A percentile compares a stretch with the other conserved stretches of the same genome.
phyloP scores from a whole-genome alignment of 1,139 yeast genomes.

The Hyphopichia khmerensis region DNA sequence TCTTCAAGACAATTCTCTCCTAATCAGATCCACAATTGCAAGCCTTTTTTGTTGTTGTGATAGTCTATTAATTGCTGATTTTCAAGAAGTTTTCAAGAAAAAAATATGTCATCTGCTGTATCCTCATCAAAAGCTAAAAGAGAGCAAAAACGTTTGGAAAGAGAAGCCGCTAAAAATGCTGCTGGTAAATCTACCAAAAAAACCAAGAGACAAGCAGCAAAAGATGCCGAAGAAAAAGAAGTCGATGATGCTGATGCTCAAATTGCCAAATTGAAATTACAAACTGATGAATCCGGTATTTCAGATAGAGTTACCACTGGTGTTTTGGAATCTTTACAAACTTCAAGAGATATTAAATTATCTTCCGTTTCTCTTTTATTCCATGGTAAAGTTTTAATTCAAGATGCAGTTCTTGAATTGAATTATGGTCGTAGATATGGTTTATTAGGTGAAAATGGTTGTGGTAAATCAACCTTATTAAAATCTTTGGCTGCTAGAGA shows the following conservation, averaged over 20 bases:
- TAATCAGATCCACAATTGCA: background rate
- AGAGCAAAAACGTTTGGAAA: slow-evolving; percentile 74
- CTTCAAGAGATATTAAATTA: slow-evolving; percentile 92
- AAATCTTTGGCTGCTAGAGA: slow-evolving; percentile 95
- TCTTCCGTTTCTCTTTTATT: slow-evolving; percentile 87
- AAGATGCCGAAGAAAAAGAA: slow-evolving; percentile 58
- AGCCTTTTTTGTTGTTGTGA: background rate
- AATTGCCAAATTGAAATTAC: slow-evolving; percentile 84
- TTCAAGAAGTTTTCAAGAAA: slow-evolving; percentile 1
- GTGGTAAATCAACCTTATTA: slow-evolving; percentile 96
- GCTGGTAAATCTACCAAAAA: slow-evolving; percentile 71
- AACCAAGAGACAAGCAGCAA: slow-evolving; percentile 54
- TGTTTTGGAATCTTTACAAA: slow-evolving; percentile 82
- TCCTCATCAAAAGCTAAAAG: slow-evolving; percentile 97
- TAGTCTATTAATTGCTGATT: background rate
- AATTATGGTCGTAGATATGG: slow-evolving; percentile 98
- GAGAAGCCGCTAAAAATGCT: slow-evolving; percentile 66
- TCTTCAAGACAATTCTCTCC: background rate
- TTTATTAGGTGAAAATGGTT: slow-evolving; percentile 96
- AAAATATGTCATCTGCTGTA: slow-evolving; percentile 45
- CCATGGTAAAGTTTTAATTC: slow-evolving; percentile 96
- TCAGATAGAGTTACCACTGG: slow-evolving; percentile 99
- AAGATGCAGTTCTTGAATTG: slow-evolving; percentile 87
- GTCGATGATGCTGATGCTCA: slow-evolving; percentile 70
- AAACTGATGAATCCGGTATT: slow-evolving; percentile 88